These are phyloP conservation scores for Rhizopus sp. DNA, from an alignment of 371 early-diverging fungal species.

Conservation along the genomic window DNA sequence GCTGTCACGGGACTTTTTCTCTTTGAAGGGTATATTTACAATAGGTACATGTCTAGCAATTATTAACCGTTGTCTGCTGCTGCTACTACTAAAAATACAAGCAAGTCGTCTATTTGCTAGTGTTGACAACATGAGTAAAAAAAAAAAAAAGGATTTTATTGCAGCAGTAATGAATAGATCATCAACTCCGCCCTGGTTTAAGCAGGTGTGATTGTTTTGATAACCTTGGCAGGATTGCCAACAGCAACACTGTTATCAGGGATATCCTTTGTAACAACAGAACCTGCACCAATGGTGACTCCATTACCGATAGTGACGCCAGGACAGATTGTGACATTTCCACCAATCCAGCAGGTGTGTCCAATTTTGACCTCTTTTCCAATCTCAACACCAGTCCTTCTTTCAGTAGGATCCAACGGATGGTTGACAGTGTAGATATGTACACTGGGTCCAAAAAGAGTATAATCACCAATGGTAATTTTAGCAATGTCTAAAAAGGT, in stretches of 20 bases:
- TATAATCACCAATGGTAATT: constrained; percentile 68
- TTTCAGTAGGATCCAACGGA: constrained; percentile 57
- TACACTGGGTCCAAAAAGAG: constrained; percentile 77
- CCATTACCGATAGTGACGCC: constrained; percentile 86
- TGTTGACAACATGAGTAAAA: too few relatives aligned
- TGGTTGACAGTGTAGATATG: constrained; percentile 80
- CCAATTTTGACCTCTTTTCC: constrained; percentile 54
- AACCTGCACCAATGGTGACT: constrained; percentile 58
- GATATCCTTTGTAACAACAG: constrained; percentile 80
- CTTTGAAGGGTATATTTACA: background rate
- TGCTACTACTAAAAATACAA: background rate
- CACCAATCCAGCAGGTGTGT: constrained; percentile 75
- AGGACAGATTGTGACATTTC: constrained; percentile 70
- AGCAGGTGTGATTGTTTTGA: constrained; percentile 26
- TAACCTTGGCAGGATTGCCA: constrained; percentile 82
- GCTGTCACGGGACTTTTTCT: background rate
- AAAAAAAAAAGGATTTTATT: too few relatives aligned
- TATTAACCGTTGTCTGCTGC: background rate
- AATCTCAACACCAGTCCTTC: constrained; percentile 30
- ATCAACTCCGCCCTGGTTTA: background rate
- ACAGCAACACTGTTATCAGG: constrained; percentile 71
- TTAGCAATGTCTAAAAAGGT: constrained; percentile 68
- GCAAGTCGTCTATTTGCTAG: too few relatives aligned
- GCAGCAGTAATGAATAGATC: too few relatives aligned
- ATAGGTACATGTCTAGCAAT: background rate